These are phyloP conservation scores for Durusdinium trenchii DNA, from an alignment of 73 alveolate species.

Conservation along the genomic window DNA sequence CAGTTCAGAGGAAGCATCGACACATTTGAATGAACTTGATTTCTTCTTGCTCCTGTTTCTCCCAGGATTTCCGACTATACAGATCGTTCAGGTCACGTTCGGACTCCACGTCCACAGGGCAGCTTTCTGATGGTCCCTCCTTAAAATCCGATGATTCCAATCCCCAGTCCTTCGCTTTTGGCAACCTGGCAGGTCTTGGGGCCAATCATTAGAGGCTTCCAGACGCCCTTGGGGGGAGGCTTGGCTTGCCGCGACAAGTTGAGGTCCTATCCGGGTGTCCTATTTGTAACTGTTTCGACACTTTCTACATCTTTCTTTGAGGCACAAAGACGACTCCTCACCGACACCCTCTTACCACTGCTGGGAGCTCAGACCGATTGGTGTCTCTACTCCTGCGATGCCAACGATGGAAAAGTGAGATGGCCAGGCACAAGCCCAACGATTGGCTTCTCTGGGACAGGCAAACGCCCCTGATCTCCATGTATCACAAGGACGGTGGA, in stretches of 20 bases:
- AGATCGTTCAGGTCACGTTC: too few species aligned
- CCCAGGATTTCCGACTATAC: too few species aligned
- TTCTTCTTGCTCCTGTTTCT: too few species aligned
- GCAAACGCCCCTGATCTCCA: slow-evolving; percentile 87
- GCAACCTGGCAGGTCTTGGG: slow-evolving; percentile 44
- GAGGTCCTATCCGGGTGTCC: not conserved
- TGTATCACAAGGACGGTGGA: slow-evolving; percentile 84
- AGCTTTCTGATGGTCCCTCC: not conserved
- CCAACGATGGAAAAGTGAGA: not conserved
- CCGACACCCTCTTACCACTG: slow-evolving; percentile 65
- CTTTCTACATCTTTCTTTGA: not conserved
- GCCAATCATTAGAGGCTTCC: slow-evolving; percentile 94
- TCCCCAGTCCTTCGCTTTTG: not conserved
- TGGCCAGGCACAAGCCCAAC: slow-evolving; percentile 81
- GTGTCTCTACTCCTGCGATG: not conserved
- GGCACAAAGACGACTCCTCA: slow-evolving; percentile 57
- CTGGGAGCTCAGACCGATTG: not conserved
- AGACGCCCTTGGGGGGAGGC: slow-evolving; percentile 69
- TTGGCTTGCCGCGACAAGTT: not conserved
- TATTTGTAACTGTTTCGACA: too few species aligned
- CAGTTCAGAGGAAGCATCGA: too few species aligned
- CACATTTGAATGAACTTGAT: too few species aligned
- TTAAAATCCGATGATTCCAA: too few species aligned
- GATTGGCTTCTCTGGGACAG: slow-evolving; percentile 94
- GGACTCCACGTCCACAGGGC: too few species aligned